Base-by-base conservation (phyloP, 2,329 filamentous ascomycete genomes). In the Cercospora beticola region DNA sequence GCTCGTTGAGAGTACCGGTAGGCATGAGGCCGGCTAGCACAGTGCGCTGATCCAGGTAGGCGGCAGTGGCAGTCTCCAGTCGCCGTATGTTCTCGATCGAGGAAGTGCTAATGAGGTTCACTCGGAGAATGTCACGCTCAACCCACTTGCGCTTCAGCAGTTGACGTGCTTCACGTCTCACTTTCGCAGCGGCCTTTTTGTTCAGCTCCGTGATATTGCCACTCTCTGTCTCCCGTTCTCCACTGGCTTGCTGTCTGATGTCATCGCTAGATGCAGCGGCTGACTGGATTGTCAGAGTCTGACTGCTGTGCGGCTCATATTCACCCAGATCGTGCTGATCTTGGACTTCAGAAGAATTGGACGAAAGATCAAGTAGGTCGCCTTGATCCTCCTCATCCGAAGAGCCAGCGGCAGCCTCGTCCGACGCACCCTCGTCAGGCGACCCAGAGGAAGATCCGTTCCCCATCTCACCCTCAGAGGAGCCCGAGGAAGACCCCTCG, bases 81-180 rank as follows among this genome's bases (percentile, higher is more conserved):
- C 33, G 64, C 33, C 68, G 18, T n/a, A 64, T 62, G 8, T 61
- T 18, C 4, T 71, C 64, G 7, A 72, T 12, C 2, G 67, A 59
- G 56, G 64, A 74, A 8, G 58, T 66, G 16, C 60, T 65, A 6
- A 46, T 46, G 23, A 75, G 65, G 23, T 66, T 66, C 12, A 31
- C 36, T 21, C 74, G 64, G 23, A 60, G 54, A 5, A 43, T 30
- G 21, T 76, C 73, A 14, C 74, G 69, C 40, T 70, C 68, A 28
- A 64, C 54, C 72, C 72, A 76, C 30, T 71, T 72, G 5, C 59
- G 59, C 30, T 64, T 69, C 16, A 76, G 64, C 18, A 66, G 69
- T 18, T 64, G 67, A 21, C 73, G 68, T 12, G 72, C 69, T 16
- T 62, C 66, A 57, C 65, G 68, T 43, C 56, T 43, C 58, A 68